A percentile compares a stretch with the other conserved stretches of the same genome.
Evolutionary conservation across 345 rosid genomes (phyloP).

Genomic region (Hirschfeldia incana): DNA sequence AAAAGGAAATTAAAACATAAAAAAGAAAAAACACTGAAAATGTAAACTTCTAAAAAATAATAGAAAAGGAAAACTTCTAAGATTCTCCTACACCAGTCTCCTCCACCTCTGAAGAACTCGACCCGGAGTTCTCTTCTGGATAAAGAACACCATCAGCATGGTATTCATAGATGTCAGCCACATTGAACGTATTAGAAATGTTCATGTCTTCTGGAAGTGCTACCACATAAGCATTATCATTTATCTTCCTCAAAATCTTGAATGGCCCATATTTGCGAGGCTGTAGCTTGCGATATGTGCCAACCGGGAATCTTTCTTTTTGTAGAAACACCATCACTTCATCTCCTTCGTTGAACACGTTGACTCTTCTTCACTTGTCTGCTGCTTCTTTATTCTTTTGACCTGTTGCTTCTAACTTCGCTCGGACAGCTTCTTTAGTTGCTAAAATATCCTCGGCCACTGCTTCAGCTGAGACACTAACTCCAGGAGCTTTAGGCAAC

Average conservation of each 20-base stretch:
- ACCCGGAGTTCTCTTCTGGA: not conserved
- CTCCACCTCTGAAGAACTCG: not conserved
- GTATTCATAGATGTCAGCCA: not conserved
- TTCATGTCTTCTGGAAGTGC: not conserved
- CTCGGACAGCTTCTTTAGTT: not conserved
- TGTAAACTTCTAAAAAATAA: not conserved
- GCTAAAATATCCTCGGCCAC: no score
- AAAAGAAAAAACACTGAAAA: no score
- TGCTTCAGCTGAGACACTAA: no score
- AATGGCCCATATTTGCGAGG: not conserved
- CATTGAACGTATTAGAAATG: constrained; percentile 7
- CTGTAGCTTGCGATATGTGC: not conserved
- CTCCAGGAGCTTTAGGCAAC: no score
- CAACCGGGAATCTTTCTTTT: not conserved
- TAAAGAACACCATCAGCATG: not conserved
- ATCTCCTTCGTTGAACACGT: not conserved
- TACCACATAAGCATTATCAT: constrained; percentile 12
- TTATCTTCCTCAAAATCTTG: not conserved
- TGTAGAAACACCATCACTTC: not conserved
- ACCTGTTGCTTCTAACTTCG: not conserved
- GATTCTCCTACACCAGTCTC: not conserved
- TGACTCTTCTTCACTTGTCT: not conserved
- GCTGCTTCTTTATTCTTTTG: not conserved
- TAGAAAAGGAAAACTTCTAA: no score
- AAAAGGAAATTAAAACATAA: no score